phyloP scores from a whole-genome alignment of 768 basidiomycete genomes.

The Mycena leptocephala region DNA sequence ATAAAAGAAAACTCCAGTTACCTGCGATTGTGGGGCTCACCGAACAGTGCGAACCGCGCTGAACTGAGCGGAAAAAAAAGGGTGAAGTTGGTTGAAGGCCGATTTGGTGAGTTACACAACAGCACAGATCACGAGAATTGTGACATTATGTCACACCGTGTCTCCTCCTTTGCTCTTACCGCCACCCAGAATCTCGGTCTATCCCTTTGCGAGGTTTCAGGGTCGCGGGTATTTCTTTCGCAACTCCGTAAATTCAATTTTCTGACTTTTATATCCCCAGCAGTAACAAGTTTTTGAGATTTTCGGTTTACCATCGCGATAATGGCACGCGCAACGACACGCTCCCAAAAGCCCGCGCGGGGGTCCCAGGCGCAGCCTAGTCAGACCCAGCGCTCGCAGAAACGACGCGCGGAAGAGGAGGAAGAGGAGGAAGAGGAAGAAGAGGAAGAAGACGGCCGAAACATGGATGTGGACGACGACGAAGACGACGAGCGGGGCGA shows the following conservation, averaged over 20 bases:
- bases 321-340: constrained; percentile 54
- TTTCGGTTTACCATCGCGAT: neutral
- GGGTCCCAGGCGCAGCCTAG: constrained; percentile 53
- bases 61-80: too few species aligned
- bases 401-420: constrained; percentile 43
- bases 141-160: neutral
- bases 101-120: too few species aligned
- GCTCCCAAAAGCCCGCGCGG: constrained; percentile 58
- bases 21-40: too few species aligned
- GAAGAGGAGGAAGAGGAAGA: constrained; percentile 56
- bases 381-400: constrained; percentile 55
- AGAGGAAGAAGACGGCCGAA: constrained; percentile 53
- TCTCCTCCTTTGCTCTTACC: neutral
- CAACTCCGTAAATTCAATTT: too few species aligned
- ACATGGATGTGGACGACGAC: constrained; percentile 56
- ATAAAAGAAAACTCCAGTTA: too few species aligned
- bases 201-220: neutral
- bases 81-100: too few species aligned
- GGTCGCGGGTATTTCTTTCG: neutral
- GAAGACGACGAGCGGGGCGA: constrained; percentile 50
- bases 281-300: neutral
- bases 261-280: too few species aligned
- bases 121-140: neutral
- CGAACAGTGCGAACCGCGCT: too few species aligned
- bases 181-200: neutral